Percentiles rank a stretch among this genome's conserved stretches.
phyloP scores from a whole-genome alignment of 1,139 yeast species.

The Debaryomycetaceae sp. region DNA sequence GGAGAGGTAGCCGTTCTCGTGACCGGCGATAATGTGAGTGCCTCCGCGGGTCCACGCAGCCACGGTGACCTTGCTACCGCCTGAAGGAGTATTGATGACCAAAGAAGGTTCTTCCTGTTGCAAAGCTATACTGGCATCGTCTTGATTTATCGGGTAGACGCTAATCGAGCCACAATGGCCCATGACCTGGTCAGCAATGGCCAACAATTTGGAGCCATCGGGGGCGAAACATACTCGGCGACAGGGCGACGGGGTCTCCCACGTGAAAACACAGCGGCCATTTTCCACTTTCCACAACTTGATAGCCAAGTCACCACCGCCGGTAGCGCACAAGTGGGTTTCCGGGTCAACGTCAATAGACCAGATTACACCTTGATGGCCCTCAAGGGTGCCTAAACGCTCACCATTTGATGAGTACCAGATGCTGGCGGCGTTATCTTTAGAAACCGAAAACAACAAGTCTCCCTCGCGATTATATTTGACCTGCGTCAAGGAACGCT shows the following conservation, averaged over 20 bases:
- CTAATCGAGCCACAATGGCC: constrained; percentile 73
- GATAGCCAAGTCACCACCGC: constrained; percentile 82
- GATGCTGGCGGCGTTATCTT: constrained; percentile 78
- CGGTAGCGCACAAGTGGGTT: constrained; percentile 67
- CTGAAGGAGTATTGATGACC: constrained; percentile 53
- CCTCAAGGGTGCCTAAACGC: constrained; percentile 82
- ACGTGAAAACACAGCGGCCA: constrained; percentile 67
- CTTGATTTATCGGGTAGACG: constrained; percentile 48
- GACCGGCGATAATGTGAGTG: constrained; percentile 72
- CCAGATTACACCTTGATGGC: constrained; percentile 92
- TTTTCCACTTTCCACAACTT: constrained; percentile 77
- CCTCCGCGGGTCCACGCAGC: constrained; percentile 85
- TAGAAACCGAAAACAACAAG: constrained; percentile 81
- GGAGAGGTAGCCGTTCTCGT: constrained; percentile 74
- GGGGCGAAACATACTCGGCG: constrained; percentile 85
- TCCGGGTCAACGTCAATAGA: constrained; percentile 77
- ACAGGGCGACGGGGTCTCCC: constrained; percentile 76
- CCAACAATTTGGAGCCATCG: constrained; percentile 56
- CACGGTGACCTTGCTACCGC: constrained; percentile 60
- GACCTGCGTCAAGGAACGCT: constrained; percentile 83
- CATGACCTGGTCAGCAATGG: constrained; percentile 89
- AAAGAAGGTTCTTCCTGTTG: constrained; percentile 43
- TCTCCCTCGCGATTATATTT: constrained; percentile 95
- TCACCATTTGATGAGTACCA: constrained; percentile 97
- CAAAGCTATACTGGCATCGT: constrained; percentile 22